These are phyloP conservation scores for Pyracantha coccinea DNA, from an alignment of 331 rosid species.

Conservation along the genomic window DNA sequence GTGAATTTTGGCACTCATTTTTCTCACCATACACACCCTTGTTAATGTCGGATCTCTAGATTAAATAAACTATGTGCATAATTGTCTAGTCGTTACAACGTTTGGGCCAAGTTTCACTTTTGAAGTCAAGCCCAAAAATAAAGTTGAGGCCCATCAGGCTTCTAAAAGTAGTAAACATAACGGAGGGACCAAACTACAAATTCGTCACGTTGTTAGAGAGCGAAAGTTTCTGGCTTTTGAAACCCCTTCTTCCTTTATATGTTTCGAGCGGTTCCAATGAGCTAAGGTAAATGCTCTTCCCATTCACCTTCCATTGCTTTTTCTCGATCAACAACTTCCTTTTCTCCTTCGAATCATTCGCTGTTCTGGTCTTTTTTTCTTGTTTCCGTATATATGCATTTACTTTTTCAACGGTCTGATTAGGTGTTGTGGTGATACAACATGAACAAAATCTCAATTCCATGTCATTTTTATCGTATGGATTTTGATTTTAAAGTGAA, in stretches of 20 bases:
- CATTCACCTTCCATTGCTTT: neutral
- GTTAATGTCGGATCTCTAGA: no score
- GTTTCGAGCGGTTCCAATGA: slow-evolving; percentile 14
- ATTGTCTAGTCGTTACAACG: no score
- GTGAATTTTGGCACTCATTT: no score
- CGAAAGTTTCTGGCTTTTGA: slow-evolving; percentile 16
- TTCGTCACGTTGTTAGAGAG: neutral
- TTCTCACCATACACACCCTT: no score
- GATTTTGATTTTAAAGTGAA: neutral
- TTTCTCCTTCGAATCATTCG: neutral
- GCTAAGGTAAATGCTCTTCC: slow-evolving; percentile 19
- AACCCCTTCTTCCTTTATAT: neutral
- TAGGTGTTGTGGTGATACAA: neutral
- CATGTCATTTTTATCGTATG: neutral
- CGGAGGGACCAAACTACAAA: slow-evolving; percentile 14
- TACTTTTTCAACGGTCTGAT: neutral
- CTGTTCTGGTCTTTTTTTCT: neutral
- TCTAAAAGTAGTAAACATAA: no score
- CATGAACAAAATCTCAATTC: neutral
- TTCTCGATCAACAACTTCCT: neutral
- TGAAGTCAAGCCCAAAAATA: no score
- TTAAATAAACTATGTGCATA: no score
- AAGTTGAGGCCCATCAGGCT: no score
- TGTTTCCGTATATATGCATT: neutral
- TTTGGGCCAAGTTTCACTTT: no score